phyloP scores from a whole-genome alignment of 73 alveolate genomes.

The Paramecium sexaurelia region DNA sequence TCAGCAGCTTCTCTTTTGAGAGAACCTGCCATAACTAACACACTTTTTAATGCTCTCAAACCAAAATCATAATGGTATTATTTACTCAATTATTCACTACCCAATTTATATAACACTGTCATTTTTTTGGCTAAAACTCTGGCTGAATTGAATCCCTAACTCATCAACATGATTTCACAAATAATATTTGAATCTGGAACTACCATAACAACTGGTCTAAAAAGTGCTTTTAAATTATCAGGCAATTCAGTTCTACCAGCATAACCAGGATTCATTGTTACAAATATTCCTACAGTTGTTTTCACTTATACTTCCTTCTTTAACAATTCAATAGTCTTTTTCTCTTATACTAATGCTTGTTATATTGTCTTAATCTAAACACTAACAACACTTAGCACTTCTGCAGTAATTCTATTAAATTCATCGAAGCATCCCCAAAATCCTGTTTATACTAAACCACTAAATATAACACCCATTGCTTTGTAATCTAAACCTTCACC shows the following conservation, averaged over 20 bases:
- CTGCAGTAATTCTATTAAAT: slow-evolving; percentile 99
- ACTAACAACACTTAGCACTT: slow-evolving; percentile 99
- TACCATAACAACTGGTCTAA: slow-evolving; percentile 99
- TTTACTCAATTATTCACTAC: slow-evolving; percentile 96
- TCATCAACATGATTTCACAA: slow-evolving; percentile 99
- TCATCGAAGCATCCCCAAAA: slow-evolving; percentile 99
- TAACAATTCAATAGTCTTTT: slow-evolving; percentile 93
- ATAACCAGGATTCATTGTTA: slow-evolving; percentile 99
- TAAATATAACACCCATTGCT: slow-evolving; percentile 98
- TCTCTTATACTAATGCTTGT: slow-evolving; percentile 82
- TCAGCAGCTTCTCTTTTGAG: slow-evolving; percentile 96
- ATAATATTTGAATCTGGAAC: slow-evolving; percentile 98
- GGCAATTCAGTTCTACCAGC: slow-evolving; percentile 99
- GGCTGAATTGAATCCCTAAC: slow-evolving; percentile 98
- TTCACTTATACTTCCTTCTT: slow-evolving; percentile 90
- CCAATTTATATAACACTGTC: slow-evolving; percentile 95
- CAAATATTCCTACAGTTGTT: slow-evolving; percentile 96
- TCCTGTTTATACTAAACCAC: slow-evolving; percentile 98
- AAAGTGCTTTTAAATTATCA: slow-evolving; percentile 98
- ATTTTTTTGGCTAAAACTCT: slow-evolving; percentile 95
- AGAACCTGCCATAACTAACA: slow-evolving; percentile 97
- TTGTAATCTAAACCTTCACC: slow-evolving; percentile 98
- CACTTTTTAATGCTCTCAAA: slow-evolving; percentile 99
- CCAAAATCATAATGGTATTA: slow-evolving; percentile 96
- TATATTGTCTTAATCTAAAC: slow-evolving; percentile 98